Conservation (phyloP, 345 rosid genomes). For the Eucalyptus sp. region DNA sequence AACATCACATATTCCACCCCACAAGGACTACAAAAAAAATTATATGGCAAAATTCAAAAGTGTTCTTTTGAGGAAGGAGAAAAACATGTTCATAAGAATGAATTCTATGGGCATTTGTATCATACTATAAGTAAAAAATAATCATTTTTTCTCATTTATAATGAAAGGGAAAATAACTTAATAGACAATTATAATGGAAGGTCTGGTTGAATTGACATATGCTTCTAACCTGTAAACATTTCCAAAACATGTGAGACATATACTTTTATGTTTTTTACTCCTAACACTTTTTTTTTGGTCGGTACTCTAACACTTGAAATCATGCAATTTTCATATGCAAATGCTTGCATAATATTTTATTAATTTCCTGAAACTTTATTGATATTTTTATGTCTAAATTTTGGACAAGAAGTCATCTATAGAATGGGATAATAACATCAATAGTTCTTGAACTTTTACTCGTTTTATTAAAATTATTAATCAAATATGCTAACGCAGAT, state of each 20-base stretch:
- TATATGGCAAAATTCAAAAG: neutral
- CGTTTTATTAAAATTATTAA: neutral
- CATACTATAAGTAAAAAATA: neutral
- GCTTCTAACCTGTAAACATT: neutral
- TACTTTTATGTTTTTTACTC: neutral
- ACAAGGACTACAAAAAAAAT: fast-evolving
- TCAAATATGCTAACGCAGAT: neutral
- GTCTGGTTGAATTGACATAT: neutral
- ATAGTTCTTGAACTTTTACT: neutral
- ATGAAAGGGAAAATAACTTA: neutral
- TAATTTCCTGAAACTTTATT: neutral
- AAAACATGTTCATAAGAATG: neutral
- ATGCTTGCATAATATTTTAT: neutral
- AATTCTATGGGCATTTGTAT: neutral
- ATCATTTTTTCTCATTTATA: neutral
- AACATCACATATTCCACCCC: neutral
- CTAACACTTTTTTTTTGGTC: too few relatives aligned
- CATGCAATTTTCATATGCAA: neutral
- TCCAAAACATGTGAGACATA: neutral
- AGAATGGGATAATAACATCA: neutral
- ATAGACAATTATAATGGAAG: neutral
- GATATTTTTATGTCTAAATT: neutral
- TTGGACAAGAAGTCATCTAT: neutral
- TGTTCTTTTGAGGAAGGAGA: neutral
- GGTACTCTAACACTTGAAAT: neutral